These are phyloP conservation scores for Suillus spraguei DNA, from an alignment of 768 basidiomycete species.

Conservation along the genomic window DNA sequence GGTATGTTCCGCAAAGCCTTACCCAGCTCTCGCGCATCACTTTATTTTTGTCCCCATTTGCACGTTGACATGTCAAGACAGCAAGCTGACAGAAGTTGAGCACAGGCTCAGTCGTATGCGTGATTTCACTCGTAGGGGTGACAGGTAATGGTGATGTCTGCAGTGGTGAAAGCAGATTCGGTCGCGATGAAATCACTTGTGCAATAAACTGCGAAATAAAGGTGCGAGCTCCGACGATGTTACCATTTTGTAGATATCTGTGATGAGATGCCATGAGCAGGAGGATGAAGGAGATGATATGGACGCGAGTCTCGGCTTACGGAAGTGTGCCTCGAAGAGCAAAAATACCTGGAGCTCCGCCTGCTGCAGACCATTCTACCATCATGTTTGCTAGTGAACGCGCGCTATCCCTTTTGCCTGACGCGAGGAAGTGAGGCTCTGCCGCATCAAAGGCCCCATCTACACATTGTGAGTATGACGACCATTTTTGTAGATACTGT, in stretches of 20 bases:
- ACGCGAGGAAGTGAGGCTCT: slow-evolving; percentile 81
- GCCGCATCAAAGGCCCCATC: slow-evolving; percentile 78
- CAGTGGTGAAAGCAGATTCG: slow-evolving; percentile 43
- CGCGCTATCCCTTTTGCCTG: slow-evolving; percentile 89
- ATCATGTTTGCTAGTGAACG: slow-evolving; percentile 85
- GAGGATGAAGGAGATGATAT: slow-evolving; percentile 5
- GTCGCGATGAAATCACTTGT: slow-evolving; percentile 53
- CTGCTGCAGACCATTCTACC: slow-evolving; percentile 70
- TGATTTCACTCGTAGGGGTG: slow-evolving; percentile 56
- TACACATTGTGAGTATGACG: slow-evolving; percentile 30
- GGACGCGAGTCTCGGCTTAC: slow-evolving; percentile 40
- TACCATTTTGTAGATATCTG: slow-evolving; percentile 83
- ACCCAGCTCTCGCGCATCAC: slow-evolving; percentile 83
- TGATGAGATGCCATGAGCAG: slow-evolving; percentile 12
- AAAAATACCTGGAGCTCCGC: slow-evolving; percentile 65
- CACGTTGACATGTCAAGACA: slow-evolving; percentile 85
- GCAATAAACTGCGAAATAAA: slow-evolving; percentile 84
- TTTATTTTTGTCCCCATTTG: slow-evolving; percentile 78
- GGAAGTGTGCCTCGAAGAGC: slow-evolving; percentile 86
- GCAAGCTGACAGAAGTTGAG: slow-evolving; percentile 93
- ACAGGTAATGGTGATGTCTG: slow-evolving; percentile 48
- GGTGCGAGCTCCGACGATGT: slow-evolving; percentile 91
- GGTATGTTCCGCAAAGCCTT: slow-evolving; percentile 81
- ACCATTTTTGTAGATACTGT: not conserved
- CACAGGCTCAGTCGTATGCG: slow-evolving; percentile 71